phyloP scores from a whole-genome alignment of 73 alveolate species.

The Paramecium bursaria region DNA sequence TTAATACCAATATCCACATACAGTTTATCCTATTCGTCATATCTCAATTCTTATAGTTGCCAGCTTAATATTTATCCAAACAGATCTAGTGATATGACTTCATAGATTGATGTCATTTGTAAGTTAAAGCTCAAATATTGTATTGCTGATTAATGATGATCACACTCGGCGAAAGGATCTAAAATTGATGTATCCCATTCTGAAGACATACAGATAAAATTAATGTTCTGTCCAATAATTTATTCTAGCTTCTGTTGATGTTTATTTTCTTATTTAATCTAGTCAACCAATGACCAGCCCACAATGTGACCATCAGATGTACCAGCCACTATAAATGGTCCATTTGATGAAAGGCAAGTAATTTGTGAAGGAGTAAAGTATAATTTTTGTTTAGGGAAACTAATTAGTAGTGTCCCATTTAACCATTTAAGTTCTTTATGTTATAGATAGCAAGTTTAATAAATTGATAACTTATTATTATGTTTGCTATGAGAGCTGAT shows the following conservation, averaged over 20 bases:
- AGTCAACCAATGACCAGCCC: slow-evolving; percentile 27
- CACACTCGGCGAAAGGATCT: not conserved
- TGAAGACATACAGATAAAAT: slow-evolving; percentile 25
- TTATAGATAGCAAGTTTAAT: slow-evolving; percentile 11
- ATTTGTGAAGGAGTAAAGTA: slow-evolving; percentile 16
- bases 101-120: not conserved
- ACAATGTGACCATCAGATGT: slow-evolving; percentile 15
- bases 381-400: not conserved
- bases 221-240: too few species aligned
- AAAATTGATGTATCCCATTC: slow-evolving; percentile 36
- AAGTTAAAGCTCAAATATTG: not conserved
- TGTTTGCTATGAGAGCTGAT: not conserved
- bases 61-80: slow-evolving; percentile 32
- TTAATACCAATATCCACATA: slow-evolving; percentile 43
- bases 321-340: not conserved
- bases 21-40: slow-evolving; percentile 28
- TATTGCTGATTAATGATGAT: not conserved
- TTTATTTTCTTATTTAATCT: not conserved
- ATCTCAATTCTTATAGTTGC: slow-evolving; percentile 38
- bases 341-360: slow-evolving; percentile 1
- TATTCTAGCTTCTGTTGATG: too few species aligned
- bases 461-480: not conserved
- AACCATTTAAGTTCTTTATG: slow-evolving; percentile 27
- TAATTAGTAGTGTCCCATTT: slow-evolving; percentile 14
- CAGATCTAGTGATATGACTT: slow-evolving; percentile 15